Conservation (phyloP, 202 grass and related monocot genomes). For the Digitaria exilis region DNA sequence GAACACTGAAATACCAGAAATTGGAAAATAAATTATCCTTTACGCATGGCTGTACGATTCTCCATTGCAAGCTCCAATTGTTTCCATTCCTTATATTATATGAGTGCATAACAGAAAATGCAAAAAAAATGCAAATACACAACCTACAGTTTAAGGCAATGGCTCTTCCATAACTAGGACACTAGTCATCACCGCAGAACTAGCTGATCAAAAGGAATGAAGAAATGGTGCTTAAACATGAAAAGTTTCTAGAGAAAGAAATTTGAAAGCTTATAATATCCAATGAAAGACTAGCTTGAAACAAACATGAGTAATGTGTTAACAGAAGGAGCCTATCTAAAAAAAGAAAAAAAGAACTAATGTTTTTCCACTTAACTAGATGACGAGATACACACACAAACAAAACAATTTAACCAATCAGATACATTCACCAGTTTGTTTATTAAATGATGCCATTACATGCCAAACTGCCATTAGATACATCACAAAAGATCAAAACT, state of each 20-base stretch:
- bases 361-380: not conserved
- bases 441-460: not conserved
- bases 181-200: conserved; percentile 1
- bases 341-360: not conserved
- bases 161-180: not conserved
- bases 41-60: not conserved
- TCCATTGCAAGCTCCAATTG: not conserved
- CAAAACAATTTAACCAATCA: not conserved
- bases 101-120: not conserved
- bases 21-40: not conserved
- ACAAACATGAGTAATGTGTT: not conserved
- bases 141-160: not conserved
- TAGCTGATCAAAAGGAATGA: not conserved
- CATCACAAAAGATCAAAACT: not conserved
- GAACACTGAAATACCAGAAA: not conserved
- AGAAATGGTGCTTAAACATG: not conserved
- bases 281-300: not conserved
- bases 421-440: not conserved
- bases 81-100: not conserved
- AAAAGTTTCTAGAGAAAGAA: not conserved
- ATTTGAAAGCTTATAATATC: not conserved
- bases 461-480: not conserved
- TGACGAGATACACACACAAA: not conserved
- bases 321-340: not conserved
- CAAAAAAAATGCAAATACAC: not conserved